These are phyloP conservation scores for Rhizophlyctis rosea DNA, from an alignment of 192 early-diverging fungal genomes.

Conservation along the genomic window DNA sequence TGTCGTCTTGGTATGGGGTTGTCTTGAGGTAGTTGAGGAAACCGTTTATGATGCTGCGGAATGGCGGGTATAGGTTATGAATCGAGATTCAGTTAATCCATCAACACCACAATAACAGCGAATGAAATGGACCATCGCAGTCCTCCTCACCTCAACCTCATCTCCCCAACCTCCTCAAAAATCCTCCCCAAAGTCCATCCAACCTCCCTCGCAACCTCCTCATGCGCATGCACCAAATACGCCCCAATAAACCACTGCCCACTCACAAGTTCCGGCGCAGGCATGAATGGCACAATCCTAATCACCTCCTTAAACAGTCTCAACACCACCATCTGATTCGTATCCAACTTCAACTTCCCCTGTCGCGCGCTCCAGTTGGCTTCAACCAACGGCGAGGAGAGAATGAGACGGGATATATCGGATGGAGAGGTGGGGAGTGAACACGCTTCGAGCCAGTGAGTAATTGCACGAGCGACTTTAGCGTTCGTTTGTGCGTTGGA, in stretches of 20 bases:
- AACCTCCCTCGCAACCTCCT: conserved; percentile 37
- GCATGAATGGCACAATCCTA: conserved; percentile 39
- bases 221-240: conserved; percentile 38
- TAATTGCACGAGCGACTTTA: conserved; percentile 19
- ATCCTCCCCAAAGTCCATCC: conserved; percentile 26
- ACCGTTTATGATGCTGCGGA: conserved; percentile 41
- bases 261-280: conserved; percentile 40
- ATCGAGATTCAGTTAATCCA: conserved; percentile 1
- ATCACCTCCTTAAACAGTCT: conserved; percentile 42
- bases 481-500: conserved; percentile 27
- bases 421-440: conserved; percentile 13
- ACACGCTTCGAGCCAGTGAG: conserved; percentile 26
- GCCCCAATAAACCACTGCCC: conserved; percentile 44
- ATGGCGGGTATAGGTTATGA: background rate
- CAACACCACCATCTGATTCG: conserved; percentile 27
- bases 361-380: background rate
- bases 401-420: conserved; percentile 20
- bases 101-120: conserved; percentile 4
- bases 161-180: conserved; percentile 37
- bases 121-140: no score
- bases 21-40: conserved; percentile 46
- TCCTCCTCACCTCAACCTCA: conserved; percentile 32
- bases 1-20: conserved; percentile 40
- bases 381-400: conserved; percentile 28
- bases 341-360: conserved; percentile 14